Evolutionary conservation across 2,329 filamentous ascomycete genomes (phyloP).

Genomic region (Proliferodiscus dingleyae): DNA sequence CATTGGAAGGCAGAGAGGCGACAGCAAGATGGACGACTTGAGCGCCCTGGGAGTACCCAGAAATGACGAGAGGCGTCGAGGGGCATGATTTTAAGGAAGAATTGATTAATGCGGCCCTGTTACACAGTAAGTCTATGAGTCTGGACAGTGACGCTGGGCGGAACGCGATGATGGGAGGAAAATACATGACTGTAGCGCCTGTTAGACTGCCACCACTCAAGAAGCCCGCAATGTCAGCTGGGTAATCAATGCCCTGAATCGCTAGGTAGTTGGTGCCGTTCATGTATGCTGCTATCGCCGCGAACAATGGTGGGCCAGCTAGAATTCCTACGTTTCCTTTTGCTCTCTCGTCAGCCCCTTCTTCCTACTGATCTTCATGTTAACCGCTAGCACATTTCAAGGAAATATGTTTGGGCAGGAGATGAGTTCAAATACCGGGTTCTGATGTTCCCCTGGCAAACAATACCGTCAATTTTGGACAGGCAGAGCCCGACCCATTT

Average conservation of each 20-base stretch:
- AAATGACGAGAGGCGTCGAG: constrained; percentile 19
- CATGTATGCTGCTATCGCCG: constrained; percentile 26
- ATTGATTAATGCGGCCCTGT: constrained; percentile 21
- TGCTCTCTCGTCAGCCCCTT: background rate
- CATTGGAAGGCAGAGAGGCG: constrained; percentile 11
- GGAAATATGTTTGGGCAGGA: too few relatives aligned
- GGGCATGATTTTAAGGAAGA: constrained; percentile 20
- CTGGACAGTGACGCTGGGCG: background rate
- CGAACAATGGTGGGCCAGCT: constrained; percentile 26
- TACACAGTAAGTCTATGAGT: too few relatives aligned
- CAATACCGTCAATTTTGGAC: constrained; percentile 25
- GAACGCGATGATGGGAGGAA: background rate
- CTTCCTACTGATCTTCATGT: background rate
- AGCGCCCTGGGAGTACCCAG: constrained; percentile 27
- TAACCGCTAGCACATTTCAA: too few relatives aligned
- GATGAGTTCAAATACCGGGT: constrained; percentile 17
- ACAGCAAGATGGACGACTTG: constrained; percentile 25
- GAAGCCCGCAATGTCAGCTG: constrained; percentile 42
- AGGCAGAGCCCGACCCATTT: constrained; percentile 2
- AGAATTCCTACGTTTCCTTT: constrained; percentile 28
- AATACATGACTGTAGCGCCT: constrained; percentile 40
- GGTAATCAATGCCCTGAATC: constrained; percentile 51
- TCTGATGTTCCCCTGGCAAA: constrained; percentile 26
- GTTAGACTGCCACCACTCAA: constrained; percentile 40
- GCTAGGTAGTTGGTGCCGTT: constrained; percentile 42